Percentiles rank a stretch among this genome's conserved stretches.
phyloP scores from a whole-genome alignment of 176 grass and related monocot genomes.

The Cocos nucifera region DNA sequence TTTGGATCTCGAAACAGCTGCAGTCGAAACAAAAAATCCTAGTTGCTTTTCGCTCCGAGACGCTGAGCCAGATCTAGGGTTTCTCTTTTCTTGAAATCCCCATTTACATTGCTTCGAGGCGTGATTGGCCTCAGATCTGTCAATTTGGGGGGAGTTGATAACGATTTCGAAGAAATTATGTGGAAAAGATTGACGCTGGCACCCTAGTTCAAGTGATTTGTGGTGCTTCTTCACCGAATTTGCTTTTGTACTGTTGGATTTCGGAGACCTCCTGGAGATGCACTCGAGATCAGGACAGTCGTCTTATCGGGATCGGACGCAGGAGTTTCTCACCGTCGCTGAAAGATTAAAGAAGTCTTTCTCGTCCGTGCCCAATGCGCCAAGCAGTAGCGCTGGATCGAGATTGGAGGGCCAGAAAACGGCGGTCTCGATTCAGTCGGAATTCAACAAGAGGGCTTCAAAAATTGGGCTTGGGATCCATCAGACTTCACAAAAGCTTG shows the following conservation, averaged over 20 bases:
- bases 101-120: not conserved
- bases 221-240: slow-evolving; percentile 1
- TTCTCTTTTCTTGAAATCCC: not conserved
- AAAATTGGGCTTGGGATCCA: slow-evolving; percentile 91
- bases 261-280: slow-evolving; percentile 32
- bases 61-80: not conserved
- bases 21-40: not conserved
- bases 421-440: slow-evolving; percentile 46
- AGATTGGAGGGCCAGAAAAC: slow-evolving; percentile 31
- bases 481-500: slow-evolving; percentile 86
- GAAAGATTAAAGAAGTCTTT: slow-evolving; percentile 54
- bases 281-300: slow-evolving; percentile 46
- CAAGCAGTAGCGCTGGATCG: slow-evolving; percentile 18
- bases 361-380: slow-evolving; percentile 9
- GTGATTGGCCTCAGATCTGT: not conserved
- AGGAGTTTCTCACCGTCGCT: slow-evolving; percentile 72
- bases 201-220: slow-evolving; percentile 11
- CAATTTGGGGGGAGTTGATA: not conserved
- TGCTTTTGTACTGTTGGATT: slow-evolving; percentile 26
- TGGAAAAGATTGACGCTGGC: too few species aligned
- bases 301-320: slow-evolving; percentile 82
- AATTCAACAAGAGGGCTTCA: slow-evolving; percentile 81
- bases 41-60: not conserved
- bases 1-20: not conserved
- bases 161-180: too few species aligned